Percentiles rank a stretch among this genome's conserved stretches.
These are phyloP conservation scores for Phaeoacremonium minimum DNA, from an alignment of 2,329 filamentous ascomycete species.

Conservation along the genomic window DNA sequence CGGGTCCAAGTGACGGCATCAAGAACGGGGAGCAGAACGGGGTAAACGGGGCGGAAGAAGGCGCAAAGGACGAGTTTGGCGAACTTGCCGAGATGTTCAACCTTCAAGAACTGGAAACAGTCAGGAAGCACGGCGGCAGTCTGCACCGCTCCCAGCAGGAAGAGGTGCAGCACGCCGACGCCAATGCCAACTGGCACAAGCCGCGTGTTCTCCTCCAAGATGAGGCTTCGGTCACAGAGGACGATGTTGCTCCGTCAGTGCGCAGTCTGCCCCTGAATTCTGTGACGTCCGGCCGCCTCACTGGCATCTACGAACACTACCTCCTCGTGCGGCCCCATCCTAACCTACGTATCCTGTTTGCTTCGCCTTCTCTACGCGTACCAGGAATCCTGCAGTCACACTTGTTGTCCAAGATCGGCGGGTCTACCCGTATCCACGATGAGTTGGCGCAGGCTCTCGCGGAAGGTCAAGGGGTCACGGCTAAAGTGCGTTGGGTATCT, in stretches of 20 bases:
- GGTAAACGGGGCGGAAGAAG: no score
- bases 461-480: slow-evolving; percentile 67
- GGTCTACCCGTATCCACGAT: slow-evolving; percentile 40
- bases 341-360: slow-evolving; percentile 63
- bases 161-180: slow-evolving; percentile 17
- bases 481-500: slow-evolving; percentile 67
- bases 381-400: slow-evolving; percentile 63
- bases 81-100: slow-evolving; percentile 69
- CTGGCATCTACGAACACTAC: slow-evolving; percentile 51
- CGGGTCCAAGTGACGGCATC: no score
- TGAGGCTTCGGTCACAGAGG: no score
- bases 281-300: no score
- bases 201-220: slow-evolving; percentile 30
- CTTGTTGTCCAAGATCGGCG: slow-evolving; percentile 50
- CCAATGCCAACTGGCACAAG: slow-evolving; percentile 31
- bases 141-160: slow-evolving; percentile 51
- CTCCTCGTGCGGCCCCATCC: slow-evolving; percentile 64
- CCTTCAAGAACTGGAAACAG: slow-evolving; percentile 58
- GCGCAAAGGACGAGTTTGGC: slow-evolving; percentile 61
- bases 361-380: slow-evolving; percentile 61
- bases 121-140: slow-evolving; percentile 58
- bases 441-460: slow-evolving; percentile 55
- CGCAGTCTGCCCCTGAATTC: no score
- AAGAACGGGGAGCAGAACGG: no score
- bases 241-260: no score